Percentiles rank a stretch among this genome's conserved stretches.
phyloP scores from a whole-genome alignment of 192 early-diverging fungal species.

The Dimargaris verticillata region DNA sequence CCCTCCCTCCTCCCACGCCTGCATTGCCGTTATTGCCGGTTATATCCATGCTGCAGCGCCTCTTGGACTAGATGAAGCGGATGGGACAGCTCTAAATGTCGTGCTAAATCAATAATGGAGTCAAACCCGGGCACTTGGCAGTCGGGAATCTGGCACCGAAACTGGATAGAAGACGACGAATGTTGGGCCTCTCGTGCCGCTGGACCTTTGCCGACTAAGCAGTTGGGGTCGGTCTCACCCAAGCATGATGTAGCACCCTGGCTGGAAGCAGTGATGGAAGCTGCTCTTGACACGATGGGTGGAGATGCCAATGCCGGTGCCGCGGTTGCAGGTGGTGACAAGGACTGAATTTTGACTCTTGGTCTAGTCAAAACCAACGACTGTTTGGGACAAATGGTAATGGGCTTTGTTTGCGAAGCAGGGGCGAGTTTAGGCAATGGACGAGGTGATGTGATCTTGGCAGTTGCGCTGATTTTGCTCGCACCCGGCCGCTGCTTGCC shows the following conservation, averaged over 20 bases:
- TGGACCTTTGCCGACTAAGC: not conserved
- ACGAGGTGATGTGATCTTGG: too few relatives aligned
- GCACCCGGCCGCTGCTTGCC: too few relatives aligned
- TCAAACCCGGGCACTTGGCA: not conserved
- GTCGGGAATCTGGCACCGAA: constrained; percentile 7
- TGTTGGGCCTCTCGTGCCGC: not conserved
- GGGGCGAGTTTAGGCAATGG: too few relatives aligned
- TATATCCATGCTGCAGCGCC: not conserved
- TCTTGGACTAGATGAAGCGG: constrained; percentile 6
- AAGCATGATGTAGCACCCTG: not conserved
- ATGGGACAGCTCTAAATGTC: constrained; percentile 1
- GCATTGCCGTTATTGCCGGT: too few relatives aligned
- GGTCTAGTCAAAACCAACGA: too few relatives aligned
- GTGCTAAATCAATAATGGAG: not conserved
- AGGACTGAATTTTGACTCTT: too few relatives aligned
- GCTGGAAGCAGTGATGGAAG: not conserved
- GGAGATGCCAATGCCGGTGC: not conserved
- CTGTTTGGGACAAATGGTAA: too few relatives aligned
- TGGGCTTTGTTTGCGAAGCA: too few relatives aligned
- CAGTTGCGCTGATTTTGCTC: too few relatives aligned
- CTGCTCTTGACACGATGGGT: not conserved
- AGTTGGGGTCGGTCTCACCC: not conserved
- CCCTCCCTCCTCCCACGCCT: too few relatives aligned
- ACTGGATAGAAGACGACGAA: not conserved
- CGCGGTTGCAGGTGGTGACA: not conserved